These are phyloP conservation scores for Chaetomiaceae sp. DNA, from an alignment of 2,329 filamentous ascomycete genomes.

Conservation along the genomic window DNA sequence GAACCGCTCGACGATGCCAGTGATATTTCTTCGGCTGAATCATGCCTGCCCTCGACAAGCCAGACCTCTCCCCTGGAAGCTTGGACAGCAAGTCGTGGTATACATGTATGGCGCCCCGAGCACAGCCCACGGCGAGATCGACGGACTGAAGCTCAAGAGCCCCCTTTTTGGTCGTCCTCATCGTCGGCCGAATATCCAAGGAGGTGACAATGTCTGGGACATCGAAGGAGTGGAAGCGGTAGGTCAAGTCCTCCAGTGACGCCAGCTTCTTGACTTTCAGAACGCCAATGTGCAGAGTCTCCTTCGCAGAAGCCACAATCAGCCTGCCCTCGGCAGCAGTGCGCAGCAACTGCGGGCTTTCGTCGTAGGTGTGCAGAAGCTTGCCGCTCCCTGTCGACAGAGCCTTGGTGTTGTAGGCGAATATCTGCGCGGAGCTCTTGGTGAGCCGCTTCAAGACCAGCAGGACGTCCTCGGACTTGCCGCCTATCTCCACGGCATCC, in stretches of 20 bases:
- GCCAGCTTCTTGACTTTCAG: conserved; percentile 32
- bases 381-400: conserved; percentile 22
- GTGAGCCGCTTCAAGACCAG: conserved; percentile 42
- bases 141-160: conserved; percentile 27
- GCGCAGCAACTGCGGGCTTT: conserved; percentile 25
- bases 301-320: conserved; percentile 51
- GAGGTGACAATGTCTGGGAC: conserved; percentile 61
- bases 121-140: conserved; percentile 73
- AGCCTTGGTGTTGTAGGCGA: conserved; percentile 41
- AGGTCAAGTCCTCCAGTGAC: conserved; percentile 42
- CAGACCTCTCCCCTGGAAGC: conserved; percentile 43
- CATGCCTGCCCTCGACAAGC: conserved; percentile 42
- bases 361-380: conserved; percentile 26
- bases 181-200: conserved; percentile 56
- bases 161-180: conserved; percentile 29
- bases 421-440: conserved; percentile 38
- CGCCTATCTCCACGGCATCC: conserved; percentile 35
- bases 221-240: conserved; percentile 56
- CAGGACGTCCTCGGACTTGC: conserved; percentile 41
- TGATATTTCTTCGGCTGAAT: conserved; percentile 66
- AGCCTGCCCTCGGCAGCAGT: conserved; percentile 49
- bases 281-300: conserved; percentile 58
- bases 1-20: conserved; percentile 85
- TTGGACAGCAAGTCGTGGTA: conserved; percentile 70
- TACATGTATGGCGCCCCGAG: conserved; percentile 71